These are phyloP conservation scores for Phialocephala subalpina DNA, from an alignment of 2,329 filamentous ascomycete species.

Conservation along the genomic window DNA sequence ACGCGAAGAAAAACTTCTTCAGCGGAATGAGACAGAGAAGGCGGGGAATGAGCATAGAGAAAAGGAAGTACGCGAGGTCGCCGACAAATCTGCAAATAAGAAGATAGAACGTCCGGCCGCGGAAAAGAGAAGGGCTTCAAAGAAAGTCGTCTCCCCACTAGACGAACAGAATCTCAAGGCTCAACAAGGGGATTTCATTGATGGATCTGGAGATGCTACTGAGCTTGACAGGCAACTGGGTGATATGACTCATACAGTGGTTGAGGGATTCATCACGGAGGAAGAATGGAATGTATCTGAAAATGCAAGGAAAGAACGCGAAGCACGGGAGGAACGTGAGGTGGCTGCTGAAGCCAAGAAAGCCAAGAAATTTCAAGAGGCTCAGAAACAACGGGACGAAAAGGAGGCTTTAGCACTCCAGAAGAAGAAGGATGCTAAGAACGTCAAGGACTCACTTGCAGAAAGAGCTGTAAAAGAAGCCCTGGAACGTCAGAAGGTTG, in stretches of 20 bases:
- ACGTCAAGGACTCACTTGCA: too few species aligned
- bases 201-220: background rate
- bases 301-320: background rate
- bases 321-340: background rate
- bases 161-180: slow-evolving; percentile 61
- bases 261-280: background rate
- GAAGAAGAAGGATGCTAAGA: too few species aligned
- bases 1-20: background rate
- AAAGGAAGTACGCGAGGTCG: background rate
- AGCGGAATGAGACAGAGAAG: background rate
- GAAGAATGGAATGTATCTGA: background rate
- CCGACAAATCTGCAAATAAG: background rate
- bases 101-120: background rate
- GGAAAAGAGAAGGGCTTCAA: background rate
- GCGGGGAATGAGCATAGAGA: background rate
- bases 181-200: background rate
- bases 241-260: background rate
- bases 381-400: too few species aligned
- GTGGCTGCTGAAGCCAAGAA: background rate
- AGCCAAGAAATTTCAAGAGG: background rate
- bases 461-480: too few species aligned
- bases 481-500: too few species aligned
- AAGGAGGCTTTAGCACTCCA: too few species aligned
- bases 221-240: background rate
- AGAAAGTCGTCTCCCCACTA: background rate